These are phyloP conservation scores for Hortiboletus flavorubellus DNA, from an alignment of 768 basidiomycete genomes.

Conservation along the genomic window DNA sequence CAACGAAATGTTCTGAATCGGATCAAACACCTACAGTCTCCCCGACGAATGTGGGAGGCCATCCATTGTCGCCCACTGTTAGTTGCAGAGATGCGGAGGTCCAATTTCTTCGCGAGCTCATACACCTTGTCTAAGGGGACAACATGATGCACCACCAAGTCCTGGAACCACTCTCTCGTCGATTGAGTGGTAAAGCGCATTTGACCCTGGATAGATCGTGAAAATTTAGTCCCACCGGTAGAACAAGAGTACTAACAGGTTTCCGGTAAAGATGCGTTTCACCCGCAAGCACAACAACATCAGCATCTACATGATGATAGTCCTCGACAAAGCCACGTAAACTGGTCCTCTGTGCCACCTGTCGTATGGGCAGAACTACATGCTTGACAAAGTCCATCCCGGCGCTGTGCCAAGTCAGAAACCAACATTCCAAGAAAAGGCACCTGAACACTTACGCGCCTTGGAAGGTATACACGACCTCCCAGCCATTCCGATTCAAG, in stretches of 20 bases:
- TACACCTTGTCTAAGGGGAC: constrained; percentile 25
- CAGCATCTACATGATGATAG: constrained; percentile 29
- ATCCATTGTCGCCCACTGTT: constrained; percentile 34
- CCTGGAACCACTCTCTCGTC: constrained; percentile 20
- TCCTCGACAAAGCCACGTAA: constrained; percentile 40
- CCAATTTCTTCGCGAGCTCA: constrained; percentile 23
- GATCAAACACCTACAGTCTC: constrained; percentile 32
- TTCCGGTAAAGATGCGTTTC: constrained; percentile 35
- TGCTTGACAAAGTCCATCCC: constrained; percentile 41
- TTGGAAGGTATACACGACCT: constrained; percentile 38
- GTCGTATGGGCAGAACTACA: constrained; percentile 33
- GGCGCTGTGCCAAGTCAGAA: constrained; percentile 23
- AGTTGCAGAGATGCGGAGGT: constrained; percentile 20
- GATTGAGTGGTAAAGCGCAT: constrained; percentile 25
- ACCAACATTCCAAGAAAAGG: background rate
- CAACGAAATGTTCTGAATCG: background rate
- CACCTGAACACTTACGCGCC: constrained; percentile 35
- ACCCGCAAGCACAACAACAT: constrained; percentile 39
- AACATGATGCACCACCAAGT: constrained; percentile 23
- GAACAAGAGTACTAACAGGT: constrained; percentile 15
- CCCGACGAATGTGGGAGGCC: constrained; percentile 38
- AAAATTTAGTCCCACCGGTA: background rate
- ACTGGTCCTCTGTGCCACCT: constrained; percentile 32
- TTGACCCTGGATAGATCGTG: constrained; percentile 16
- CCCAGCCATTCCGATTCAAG: constrained; percentile 36